These are phyloP conservation scores for Talaromyces albobiverticillius DNA, from an alignment of 2,329 filamentous ascomycete species.

Conservation along the genomic window DNA sequence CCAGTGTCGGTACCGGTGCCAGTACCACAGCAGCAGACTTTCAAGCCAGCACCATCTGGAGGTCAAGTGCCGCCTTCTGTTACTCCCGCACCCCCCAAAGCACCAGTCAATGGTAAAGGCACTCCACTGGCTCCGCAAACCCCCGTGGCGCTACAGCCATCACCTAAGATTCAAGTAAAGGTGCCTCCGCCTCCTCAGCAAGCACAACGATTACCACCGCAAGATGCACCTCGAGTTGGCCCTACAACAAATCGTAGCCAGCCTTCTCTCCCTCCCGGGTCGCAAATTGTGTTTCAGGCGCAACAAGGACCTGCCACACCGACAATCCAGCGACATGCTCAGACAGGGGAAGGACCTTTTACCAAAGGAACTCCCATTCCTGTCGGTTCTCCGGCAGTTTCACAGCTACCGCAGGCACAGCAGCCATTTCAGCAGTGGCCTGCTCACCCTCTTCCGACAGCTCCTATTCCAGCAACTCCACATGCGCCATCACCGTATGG, in stretches of 20 bases:
- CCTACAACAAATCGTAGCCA: conserved; percentile 5
- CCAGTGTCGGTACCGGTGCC: too few species aligned
- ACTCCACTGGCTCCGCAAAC: conserved; percentile 20
- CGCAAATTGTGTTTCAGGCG: conserved; percentile 25
- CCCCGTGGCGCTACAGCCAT: conserved; percentile 18
- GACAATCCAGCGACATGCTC: conserved; percentile 14
- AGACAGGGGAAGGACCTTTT: conserved; percentile 15
- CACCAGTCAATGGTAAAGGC: conserved; percentile 21
- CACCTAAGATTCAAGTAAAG: conserved; percentile 14
- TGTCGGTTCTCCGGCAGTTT: conserved; percentile 17
- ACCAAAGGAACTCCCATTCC: conserved; percentile 18
- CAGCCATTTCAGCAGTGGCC: conserved; percentile 39
- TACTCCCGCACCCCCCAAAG: conserved; percentile 17
- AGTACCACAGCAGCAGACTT: conserved; percentile 2
- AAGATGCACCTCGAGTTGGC: conserved; percentile 20
- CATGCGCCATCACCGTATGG: conserved; percentile 18
- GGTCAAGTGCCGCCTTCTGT: conserved; percentile 4
- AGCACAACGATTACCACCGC: conserved; percentile 17
- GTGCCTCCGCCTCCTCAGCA: conserved; percentile 16
- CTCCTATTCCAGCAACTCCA: conserved; percentile 14
- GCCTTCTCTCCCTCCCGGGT: conserved; percentile 16
- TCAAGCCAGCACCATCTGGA: neutral
- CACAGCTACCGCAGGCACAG: conserved; percentile 25
- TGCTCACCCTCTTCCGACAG: conserved; percentile 22
- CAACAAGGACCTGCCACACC: conserved; percentile 21